Conservation (phyloP, 352 stramenopile genomes). For the Phytopythium aichiense region DNA sequence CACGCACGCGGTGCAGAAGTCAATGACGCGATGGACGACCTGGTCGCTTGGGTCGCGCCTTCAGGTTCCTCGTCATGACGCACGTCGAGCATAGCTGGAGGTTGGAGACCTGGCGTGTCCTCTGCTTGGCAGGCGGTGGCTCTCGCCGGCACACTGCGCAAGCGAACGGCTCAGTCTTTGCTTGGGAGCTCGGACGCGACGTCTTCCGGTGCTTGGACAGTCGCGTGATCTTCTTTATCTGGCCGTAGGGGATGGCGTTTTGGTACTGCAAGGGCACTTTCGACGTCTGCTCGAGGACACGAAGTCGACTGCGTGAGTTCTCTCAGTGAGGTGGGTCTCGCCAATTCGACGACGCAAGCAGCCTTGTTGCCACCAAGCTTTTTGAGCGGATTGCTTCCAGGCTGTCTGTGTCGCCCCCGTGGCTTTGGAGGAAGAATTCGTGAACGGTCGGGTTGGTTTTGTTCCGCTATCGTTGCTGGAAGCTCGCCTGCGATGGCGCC, state of each 20-base stretch:
- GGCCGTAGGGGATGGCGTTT: background rate
- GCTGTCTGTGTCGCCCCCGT: no score
- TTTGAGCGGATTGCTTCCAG: no score
- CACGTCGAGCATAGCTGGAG: background rate
- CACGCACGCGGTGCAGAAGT: background rate
- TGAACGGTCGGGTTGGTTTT: no score
- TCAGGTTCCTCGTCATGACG: background rate
- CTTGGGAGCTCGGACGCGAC: background rate
- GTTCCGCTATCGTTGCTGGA: no score
- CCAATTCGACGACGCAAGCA: no score
- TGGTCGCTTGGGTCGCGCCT: background rate
- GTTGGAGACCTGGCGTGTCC: background rate
- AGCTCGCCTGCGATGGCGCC: no score
- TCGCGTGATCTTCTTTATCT: constrained; percentile 7
- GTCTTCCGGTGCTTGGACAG: background rate
- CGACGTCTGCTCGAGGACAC: no score
- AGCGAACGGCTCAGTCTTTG: background rate
- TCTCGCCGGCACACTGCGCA: background rate
- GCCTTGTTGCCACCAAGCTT: no score
- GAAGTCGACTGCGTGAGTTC: no score
- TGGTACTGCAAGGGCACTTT: constrained; percentile 1
- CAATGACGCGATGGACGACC: background rate
- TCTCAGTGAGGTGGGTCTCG: no score
- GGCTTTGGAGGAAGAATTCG: no score
- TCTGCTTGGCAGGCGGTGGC: background rate